Percentiles rank a stretch among this genome's conserved stretches.
These are phyloP conservation scores for Penicillium sp. DNA, from an alignment of 2,329 filamentous ascomycete genomes.

Conservation along the genomic window DNA sequence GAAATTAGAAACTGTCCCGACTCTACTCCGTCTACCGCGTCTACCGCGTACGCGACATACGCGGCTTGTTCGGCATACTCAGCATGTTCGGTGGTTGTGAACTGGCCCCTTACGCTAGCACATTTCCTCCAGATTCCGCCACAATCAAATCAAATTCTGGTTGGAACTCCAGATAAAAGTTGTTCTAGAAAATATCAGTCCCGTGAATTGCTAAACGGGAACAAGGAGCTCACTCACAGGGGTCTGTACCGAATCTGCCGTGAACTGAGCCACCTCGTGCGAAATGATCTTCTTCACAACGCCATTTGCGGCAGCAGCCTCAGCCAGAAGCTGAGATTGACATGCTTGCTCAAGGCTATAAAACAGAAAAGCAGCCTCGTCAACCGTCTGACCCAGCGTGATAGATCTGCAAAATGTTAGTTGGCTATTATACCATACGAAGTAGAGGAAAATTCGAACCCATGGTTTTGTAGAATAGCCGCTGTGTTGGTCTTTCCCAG, in stretches of 20 bases:
- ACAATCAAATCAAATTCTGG: background rate
- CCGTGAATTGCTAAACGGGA: background rate
- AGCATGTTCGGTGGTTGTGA: too few relatives aligned
- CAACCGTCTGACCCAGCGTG: slow-evolving; percentile 61
- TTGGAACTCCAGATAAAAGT: background rate
- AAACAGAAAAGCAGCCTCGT: slow-evolving; percentile 72
- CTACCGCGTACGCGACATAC: too few relatives aligned
- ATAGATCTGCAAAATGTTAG: slow-evolving; percentile 44
- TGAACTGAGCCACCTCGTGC: background rate
- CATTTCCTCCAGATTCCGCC: too few relatives aligned
- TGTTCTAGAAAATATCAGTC: background rate
- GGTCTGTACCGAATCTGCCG: background rate
- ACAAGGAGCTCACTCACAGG: background rate
- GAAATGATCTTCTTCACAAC: background rate
- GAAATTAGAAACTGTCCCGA: too few relatives aligned
- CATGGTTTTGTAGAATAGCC: slow-evolving; percentile 34
- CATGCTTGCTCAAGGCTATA: slow-evolving; percentile 69
- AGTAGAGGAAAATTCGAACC: slow-evolving; percentile 28
- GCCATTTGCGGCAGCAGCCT: slow-evolving; percentile 33
- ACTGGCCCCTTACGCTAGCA: too few relatives aligned
- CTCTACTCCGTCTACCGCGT: too few relatives aligned
- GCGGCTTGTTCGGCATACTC: too few relatives aligned
- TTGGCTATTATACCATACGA: slow-evolving; percentile 30
- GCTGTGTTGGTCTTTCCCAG: slow-evolving; percentile 23
- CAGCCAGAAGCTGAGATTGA: slow-evolving; percentile 66